Evolutionary conservation across 1,139 yeast genomes (phyloP).

Genomic region (Williopsis jadinii): DNA sequence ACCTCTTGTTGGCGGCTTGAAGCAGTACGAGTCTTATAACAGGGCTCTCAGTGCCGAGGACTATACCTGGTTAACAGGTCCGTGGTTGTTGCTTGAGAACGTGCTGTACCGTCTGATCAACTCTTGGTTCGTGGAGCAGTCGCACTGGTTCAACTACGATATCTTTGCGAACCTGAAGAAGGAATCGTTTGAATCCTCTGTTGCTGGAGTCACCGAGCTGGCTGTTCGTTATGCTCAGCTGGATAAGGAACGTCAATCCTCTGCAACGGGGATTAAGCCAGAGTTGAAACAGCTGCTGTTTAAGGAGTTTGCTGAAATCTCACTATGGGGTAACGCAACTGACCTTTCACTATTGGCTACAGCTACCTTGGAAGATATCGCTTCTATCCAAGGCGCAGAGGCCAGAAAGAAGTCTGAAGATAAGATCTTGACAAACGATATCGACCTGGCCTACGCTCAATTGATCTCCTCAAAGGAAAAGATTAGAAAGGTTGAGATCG

Average conservation of each 20-base stretch:
- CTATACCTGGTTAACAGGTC: conserved; percentile 75
- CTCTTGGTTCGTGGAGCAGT: conserved; percentile 32
- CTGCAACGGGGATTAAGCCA: conserved; percentile 8
- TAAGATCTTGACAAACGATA: conserved; percentile 75
- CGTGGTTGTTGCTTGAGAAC: conserved; percentile 89
- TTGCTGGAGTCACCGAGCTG: conserved; percentile 73
- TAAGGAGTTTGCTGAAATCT: conserved; percentile 77
- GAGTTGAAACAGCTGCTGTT: conserved; percentile 34
- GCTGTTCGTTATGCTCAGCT: conserved; percentile 61
- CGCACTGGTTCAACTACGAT: conserved; percentile 57
- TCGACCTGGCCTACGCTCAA: conserved; percentile 57
- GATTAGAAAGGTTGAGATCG: conserved; percentile 63
- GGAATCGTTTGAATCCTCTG: conserved; percentile 68
- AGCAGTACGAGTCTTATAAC: conserved; percentile 46
- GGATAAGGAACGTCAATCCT: conserved; percentile 33
- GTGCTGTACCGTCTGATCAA: conserved; percentile 68
- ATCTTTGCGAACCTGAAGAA: conserved; percentile 65
- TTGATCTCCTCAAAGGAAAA: conserved; percentile 26
- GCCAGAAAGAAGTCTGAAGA: conserved; percentile 79
- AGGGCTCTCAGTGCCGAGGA: conserved; percentile 30
- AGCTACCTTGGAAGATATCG: conserved; percentile 79
- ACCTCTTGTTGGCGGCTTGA: conserved; percentile 38
- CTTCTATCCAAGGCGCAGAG: conserved; percentile 85
- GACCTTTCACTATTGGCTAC: conserved; percentile 86
- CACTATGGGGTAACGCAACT: conserved; percentile 97